These are phyloP conservation scores for Xylaria longipes DNA, from an alignment of 495 filamentous ascomycete species.

Conservation along the genomic window DNA sequence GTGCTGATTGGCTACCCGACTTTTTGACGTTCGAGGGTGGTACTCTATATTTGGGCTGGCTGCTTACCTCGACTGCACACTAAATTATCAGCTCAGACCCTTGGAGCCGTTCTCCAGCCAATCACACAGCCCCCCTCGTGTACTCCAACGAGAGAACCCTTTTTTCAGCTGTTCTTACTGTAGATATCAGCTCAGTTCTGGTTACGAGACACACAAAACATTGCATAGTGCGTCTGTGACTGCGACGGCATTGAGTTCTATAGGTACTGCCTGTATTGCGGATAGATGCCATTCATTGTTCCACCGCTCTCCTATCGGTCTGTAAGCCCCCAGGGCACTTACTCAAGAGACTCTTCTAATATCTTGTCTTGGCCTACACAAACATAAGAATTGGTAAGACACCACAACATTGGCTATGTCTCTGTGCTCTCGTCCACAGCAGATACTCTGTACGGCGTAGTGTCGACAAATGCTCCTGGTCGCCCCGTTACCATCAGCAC, in stretches of 20 bases:
- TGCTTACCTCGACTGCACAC: constrained; percentile 7
- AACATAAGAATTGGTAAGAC: background rate
- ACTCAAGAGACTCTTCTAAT: background rate
- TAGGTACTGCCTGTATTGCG: background rate
- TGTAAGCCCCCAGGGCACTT: background rate
- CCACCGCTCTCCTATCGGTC: background rate
- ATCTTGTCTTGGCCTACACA: background rate
- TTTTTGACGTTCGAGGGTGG: background rate
- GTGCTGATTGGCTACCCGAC: constrained; percentile 2
- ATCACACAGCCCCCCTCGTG: background rate
- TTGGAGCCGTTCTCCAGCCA: constrained; percentile 11
- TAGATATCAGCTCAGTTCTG: constrained; percentile 19
- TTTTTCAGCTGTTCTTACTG: constrained; percentile 20
- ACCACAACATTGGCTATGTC: background rate
- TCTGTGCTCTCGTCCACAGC: background rate
- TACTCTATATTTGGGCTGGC: constrained; percentile 20
- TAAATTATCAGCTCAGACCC: constrained; percentile 15
- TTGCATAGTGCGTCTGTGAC: background rate
- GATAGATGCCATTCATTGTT: background rate
- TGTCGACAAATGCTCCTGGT: background rate
- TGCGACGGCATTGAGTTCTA: background rate
- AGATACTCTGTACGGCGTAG: background rate
- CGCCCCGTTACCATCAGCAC: constrained; percentile 18
- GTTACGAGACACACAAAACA: constrained; percentile 10
- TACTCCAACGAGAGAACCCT: background rate